A percentile compares a stretch with the other conserved stretches of the same genome.
Conservation (phyloP, 768 basidiomycete species). For the Lactarius psammicola region DNA sequence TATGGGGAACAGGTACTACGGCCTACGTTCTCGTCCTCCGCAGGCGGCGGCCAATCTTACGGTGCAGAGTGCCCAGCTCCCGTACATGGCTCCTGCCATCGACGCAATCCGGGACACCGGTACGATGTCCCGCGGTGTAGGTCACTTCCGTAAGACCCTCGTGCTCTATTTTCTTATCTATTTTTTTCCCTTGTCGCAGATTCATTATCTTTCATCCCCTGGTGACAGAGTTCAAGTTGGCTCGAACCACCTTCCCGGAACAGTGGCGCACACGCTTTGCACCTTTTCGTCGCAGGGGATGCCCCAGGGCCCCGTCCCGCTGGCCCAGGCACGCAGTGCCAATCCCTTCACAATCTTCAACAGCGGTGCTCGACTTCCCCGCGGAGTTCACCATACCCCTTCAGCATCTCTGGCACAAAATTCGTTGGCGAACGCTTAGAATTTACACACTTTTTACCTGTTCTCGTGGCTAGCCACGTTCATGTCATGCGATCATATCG, state of each 20-base stretch:
- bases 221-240: background rate
- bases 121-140: constrained; percentile 2
- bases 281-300: background rate
- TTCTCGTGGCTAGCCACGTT: background rate
- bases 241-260: background rate
- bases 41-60: background rate
- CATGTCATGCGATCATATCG: too few species aligned
- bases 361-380: background rate
- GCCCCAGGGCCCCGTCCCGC: background rate
- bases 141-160: background rate
- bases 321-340: background rate
- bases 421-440: background rate
- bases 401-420: background rate
- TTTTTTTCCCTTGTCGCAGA: background rate
- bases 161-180: background rate
- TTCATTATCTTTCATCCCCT: background rate
- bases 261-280: background rate
- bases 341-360: background rate
- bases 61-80: background rate
- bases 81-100: background rate
- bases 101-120: background rate
- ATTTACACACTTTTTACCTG: background rate
- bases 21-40: background rate
- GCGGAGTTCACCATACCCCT: background rate
- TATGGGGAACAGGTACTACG: background rate